Base-by-base conservation (phyloP, 768 basidiomycete genomes). In the Galerina sulciceps region DNA sequence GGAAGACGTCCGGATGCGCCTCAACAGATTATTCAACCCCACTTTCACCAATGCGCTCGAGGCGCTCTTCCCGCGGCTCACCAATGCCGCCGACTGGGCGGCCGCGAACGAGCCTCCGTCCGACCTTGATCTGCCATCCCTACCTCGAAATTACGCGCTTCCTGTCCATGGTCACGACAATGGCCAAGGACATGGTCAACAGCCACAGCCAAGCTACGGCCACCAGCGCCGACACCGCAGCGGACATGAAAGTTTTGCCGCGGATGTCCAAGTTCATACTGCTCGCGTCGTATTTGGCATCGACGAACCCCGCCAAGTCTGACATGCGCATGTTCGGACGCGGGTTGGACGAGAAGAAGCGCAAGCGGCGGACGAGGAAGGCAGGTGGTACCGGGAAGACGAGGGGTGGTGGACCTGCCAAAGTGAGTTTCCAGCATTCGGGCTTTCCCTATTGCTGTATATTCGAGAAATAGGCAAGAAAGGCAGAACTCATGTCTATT, bases 291-390 rank as follows among this genome's bases (percentile, higher is more conserved):
- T 96, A 88, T 67, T 73, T 94, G 40, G 92, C 93, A 5, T 93
- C 92, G 41, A 90, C 88, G 41, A 97, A 96, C 66, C 94, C 94
- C 2, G 72, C 87, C 0, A 89, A 86, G 66, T 87, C 86, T 9
- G 94, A 96, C 71, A 36, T 93, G 61, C 79, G 91, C 37, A 88
- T 96, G 84, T 93, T 97, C 72, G 89, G 90, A 4, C 71, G 94
- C 13, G 89, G 86, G 1, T 58, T 83, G 23, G 87, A 89, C 53
- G 90, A 90, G 69, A 84, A 84, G 57, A 83, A 81, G 66, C 78
- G 79, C 61, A 82, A 81, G 71, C 80, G 84, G 61, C 76, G 79
- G 23, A 75, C 68, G 9, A 69, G 71, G 15, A 79, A 72, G 57
- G 74, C 75, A 9, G 60, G 69, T 37, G 65, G n/a, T n/a, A n/a